Base-by-base conservation (phyloP, 345 rosid species). In the Luvunga scandens region DNA sequence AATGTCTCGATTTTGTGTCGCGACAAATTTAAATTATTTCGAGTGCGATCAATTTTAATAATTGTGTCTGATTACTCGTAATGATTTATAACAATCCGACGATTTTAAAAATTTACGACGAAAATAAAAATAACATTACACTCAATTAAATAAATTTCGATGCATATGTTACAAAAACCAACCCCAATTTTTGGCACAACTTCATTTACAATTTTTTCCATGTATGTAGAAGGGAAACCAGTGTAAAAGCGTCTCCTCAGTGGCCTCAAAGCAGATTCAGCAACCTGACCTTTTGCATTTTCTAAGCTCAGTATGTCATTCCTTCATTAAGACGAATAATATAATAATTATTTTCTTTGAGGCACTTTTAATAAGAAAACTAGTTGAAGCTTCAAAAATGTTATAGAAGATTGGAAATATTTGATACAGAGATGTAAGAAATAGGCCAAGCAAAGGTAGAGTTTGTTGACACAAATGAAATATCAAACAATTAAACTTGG, bases 161-260 rank as follows among this genome's bases (percentile, higher is more conserved):
- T n/a, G n/a, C n/a, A n/a, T n/a, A n/a, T n/a, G n/a, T n/a, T n/a
- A n/a, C n/a, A n/a, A n/a, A n/a, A n/a, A 25, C 38, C 27, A 22
- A 60, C 48, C 34, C 75, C 78, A 33, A 77, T 72, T 28, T 45
- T 62, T 27, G 77, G 62, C n/a, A 69, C 73, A 42, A 13, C 28
- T 48, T 5, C 53, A 61, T 21, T 61, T 25, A 53, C 53, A 61
- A 73, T 66, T 13, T 81, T 66, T 48, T 61, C 81, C 81, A 73
- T 39, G 72, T 66, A 77, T 45, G 81, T 72, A n/a, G 42, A 7
- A 45, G 78, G 71, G 74, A 39, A 14, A 62, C 73, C 63, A 4
- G 67, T 68, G 53, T 77, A 38, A 65, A 81, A 77, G 22, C 62
- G 9, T 69, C 27, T 81, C n/a, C 22, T 66, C 81, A 81, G 63